Percentiles rank a stretch among this genome's conserved stretches.
These are phyloP conservation scores for Neopestalotiopsis clavispora DNA, from an alignment of 2,329 filamentous ascomycete genomes.

Conservation along the genomic window DNA sequence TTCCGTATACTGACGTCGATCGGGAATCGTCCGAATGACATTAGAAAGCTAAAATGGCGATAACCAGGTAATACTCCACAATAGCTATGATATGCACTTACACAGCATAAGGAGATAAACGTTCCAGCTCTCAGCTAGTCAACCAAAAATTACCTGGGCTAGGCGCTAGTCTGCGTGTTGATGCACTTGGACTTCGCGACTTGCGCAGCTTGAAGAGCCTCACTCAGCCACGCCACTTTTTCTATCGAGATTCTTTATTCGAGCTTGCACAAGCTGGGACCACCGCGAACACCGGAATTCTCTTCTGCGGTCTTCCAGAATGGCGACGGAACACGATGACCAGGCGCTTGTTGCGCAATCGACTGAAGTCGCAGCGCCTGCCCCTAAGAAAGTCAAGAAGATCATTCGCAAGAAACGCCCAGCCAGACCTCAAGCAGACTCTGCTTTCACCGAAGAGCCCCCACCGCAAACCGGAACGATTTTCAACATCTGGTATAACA, in stretches of 20 bases:
- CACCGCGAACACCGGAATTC: not conserved
- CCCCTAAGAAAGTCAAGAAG: conserved; percentile 78
- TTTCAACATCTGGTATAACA: conserved; percentile 97
- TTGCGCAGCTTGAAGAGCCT: not conserved
- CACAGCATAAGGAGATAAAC: not conserved
- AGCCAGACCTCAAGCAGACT: conserved; percentile 82
- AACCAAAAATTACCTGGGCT: not conserved
- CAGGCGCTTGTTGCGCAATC: conserved; percentile 30
- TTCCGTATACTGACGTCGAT: not conserved
- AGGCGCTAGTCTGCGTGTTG: not conserved
- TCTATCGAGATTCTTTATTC: too few species aligned
- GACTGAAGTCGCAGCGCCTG: conserved; percentile 51
- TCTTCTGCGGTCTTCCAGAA: conserved; percentile 14
- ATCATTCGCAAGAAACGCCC: conserved; percentile 88
- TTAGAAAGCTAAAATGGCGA: not conserved
- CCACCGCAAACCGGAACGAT: conserved; percentile 92
- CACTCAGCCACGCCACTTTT: conserved; percentile 8
- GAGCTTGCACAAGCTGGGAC: not conserved
- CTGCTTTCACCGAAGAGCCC: conserved; percentile 79
- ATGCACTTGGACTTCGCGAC: not conserved
- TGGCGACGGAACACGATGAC: conserved; percentile 38
- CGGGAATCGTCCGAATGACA: not conserved
- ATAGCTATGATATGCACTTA: not conserved
- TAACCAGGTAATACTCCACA: not conserved
- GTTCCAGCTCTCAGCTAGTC: not conserved